A percentile compares a stretch with the other conserved stretches of the same genome.
phyloP scores from a whole-genome alignment of 1,284 basidiomycete species.

The Naganishia albida region DNA sequence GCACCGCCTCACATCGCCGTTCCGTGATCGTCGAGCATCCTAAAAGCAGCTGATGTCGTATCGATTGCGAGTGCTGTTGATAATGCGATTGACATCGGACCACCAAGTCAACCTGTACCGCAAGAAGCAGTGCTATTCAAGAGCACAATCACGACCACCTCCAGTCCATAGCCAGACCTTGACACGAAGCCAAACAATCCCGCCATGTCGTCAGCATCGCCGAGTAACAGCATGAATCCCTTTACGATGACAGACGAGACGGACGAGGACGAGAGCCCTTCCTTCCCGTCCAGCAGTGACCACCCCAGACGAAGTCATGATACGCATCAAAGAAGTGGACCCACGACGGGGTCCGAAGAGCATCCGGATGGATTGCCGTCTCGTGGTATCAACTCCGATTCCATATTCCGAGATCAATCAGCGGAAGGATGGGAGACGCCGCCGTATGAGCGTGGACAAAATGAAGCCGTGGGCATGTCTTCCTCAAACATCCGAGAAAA shows the following conservation, averaged over 20 bases:
- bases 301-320: too few species aligned
- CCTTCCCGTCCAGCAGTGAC: conserved; percentile 7
- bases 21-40: too few species aligned
- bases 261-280: conserved; percentile 1
- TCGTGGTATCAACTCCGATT: background rate
- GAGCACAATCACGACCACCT: background rate
- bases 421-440: background rate
- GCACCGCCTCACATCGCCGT: too few species aligned
- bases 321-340: background rate
- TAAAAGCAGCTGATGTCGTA: too few species aligned
- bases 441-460: too few species aligned
- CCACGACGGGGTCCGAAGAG: conserved; percentile 5
- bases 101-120: background rate
- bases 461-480: too few species aligned
- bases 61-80: too few species aligned
- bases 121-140: background rate
- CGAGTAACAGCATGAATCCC: conserved; percentile 29
- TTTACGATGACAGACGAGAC: conserved; percentile 12
- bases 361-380: conserved; percentile 19
- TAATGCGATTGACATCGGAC: background rate
- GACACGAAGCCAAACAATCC: background rate
- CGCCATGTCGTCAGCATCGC: conserved; percentile 25
- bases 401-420: conserved; percentile 9
- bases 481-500: too few species aligned
- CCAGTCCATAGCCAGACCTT: background rate